Evolutionary conservation across 257 asterid species (phyloP), one percentile per base, ranked within the genome.

Genomic region (Jaltomata sinuosa): DNA sequence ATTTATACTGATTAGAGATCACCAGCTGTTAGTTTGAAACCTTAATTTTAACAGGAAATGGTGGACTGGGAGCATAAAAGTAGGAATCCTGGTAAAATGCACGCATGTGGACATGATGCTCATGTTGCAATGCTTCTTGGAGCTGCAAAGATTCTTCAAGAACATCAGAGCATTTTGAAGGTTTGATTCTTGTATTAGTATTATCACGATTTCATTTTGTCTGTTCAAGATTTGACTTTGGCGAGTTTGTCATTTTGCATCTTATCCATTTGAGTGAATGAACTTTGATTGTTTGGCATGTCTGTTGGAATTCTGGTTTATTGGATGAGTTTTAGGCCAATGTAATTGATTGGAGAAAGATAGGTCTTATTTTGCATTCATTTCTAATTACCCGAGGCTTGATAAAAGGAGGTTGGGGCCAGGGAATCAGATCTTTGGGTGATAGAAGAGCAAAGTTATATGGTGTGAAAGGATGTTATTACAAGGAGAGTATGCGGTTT

Each of bases 121-220:
- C 99, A 97, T 89, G 92, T 90, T 53, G 92, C 98, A 11, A 97
- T 97, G 98, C 98, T 97, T 86, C 98, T 97, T 64, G 99, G 99
- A 59, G 99, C 98, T 54, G 99, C 99, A 16, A 97, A 89, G 86
- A 93, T 96, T 83, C 97, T 96, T 85, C 98, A 89, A 84, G 91
- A 92, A 81, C 92, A 96, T 87, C 91, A 88, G 2, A 64, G 91
- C 49, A 15, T 86, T 68, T 50, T 94, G 67, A 89, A 94, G 98
- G 99, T 94, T 86, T 50, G 68, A 53, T 81, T 83, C 61, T 83
- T 31, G 40, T 74, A 15, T 85, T 84, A 29, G 29, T 40, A 27
- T 25, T 50, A 83, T 45, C 81, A 21, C 5, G 25, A 65, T 71
- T 40, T 42, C 52, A 5, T 74, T 54, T 42, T 27, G 21, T 31